Evolutionary conservation across 805 yeast genomes (phyloP), one percentile per base, ranked within the genome.

Genomic region (Starmerella floricola): DNA sequence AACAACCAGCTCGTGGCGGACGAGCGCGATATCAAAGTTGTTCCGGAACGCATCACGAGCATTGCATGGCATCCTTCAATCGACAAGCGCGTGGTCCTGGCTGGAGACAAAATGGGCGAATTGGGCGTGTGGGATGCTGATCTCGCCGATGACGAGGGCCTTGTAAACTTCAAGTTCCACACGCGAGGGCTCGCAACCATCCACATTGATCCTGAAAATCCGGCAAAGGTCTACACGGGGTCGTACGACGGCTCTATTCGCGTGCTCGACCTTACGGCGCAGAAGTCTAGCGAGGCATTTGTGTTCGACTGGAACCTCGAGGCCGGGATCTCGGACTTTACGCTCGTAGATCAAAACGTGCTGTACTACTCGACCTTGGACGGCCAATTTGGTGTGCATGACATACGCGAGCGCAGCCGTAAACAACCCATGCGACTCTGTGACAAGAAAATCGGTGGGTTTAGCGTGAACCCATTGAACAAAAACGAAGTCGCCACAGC

Each of bases 391-490:
- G 76, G 82, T 17, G 69, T 66, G n/a, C 69, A 78, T 46, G 97
- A 88, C 58, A 41, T 76, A 11, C 66, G 98, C 48, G 54, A 4
- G 12, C 52, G 61, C 4, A 67, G 93, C 49, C 35, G 30, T 3
- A 31, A 26, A n/a, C 13, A 11, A 3, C 35, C 47, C 3, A 15
- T 45, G 21, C 36, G 36, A 4, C 59, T 87, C 13, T 84, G 87
- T 44, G 93, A 83, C 55, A 87, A 88, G 57, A 91, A 91, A 57
- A 87, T 91, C 42, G 97, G 97, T 0, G 85, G 93, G 1, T 84
- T 91, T 60, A 57, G 79, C 1, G 71, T 84, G 15, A 85, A 85
- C 53, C 97, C 97, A 1, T 59, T 64, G 15, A 65, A 69, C 27
- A 62, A 71, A 1, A 59, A 76, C 50, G 81, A 81, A 48, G 68